Conservation (phyloP, 257 asterid species). For the Primulina eburnea region DNA sequence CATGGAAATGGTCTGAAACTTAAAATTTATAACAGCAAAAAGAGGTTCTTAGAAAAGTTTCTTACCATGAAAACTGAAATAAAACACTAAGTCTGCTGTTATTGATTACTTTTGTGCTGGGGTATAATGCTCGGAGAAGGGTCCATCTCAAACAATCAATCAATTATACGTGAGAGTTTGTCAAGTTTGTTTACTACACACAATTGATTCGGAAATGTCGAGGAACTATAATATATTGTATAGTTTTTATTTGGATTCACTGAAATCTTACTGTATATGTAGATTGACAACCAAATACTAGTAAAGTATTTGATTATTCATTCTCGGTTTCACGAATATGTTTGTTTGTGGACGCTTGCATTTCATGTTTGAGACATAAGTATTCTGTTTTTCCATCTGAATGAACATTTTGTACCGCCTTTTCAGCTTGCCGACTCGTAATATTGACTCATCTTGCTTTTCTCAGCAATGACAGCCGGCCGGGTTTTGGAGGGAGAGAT, state of each 20-base stretch:
- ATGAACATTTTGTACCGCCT: not conserved
- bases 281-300: not conserved
- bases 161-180: no score
- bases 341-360: not conserved
- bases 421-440: not conserved
- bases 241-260: not conserved
- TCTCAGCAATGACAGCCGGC: conserved; percentile 49
- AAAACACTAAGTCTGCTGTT: not conserved
- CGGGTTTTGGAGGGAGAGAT: conserved; percentile 78
- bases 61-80: not conserved
- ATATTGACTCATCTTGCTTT: conserved; percentile 8
- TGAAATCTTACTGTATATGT: not conserved
- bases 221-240: not conserved
- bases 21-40: not conserved
- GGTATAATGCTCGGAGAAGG: no score
- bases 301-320: not conserved
- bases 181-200: no score
- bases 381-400: not conserved
- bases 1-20: not conserved
- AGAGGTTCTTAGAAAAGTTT: not conserved
- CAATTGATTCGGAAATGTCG: no score
- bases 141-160: no score
- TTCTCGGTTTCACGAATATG: not conserved
- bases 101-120: not conserved
- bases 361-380: not conserved